A percentile compares a stretch with the other conserved stretches of the same genome.
Conservation (phyloP, 176 grass and related monocot species). For the Triticum dicoccoides region DNA sequence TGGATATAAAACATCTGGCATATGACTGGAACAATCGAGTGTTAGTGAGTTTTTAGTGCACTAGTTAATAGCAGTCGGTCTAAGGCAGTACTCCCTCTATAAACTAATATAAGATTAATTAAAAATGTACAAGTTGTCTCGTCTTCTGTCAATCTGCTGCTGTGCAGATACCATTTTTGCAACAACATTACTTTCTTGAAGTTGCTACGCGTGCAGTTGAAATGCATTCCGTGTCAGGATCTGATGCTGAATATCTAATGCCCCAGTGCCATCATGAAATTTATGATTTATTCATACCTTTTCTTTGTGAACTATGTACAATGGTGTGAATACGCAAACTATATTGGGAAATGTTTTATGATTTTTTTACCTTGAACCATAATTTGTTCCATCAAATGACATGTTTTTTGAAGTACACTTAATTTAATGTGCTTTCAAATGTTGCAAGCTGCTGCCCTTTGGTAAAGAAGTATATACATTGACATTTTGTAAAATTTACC, state of each 20-base stretch:
- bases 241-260: neutral
- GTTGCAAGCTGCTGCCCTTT: neutral
- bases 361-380: neutral
- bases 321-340: neutral
- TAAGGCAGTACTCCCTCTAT: neutral
- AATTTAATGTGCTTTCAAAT: neutral
- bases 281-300: neutral
- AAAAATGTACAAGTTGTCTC: neutral
- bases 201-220: neutral
- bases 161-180: conserved; percentile 19
- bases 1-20: neutral
- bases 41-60: neutral
- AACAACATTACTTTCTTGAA: neutral
- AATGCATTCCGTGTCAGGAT: neutral
- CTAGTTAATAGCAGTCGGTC: neutral
- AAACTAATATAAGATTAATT: neutral
- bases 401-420: neutral
- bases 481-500: too few relatives aligned
- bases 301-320: neutral
- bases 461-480: too few relatives aligned
- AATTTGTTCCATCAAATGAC: neutral
- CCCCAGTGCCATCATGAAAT: neutral
- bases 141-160: neutral
- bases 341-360: neutral
- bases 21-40: neutral